Percentiles rank a stretch among this genome's conserved stretches.
phyloP scores from a whole-genome alignment of 768 basidiomycete genomes.

The Leccinum sublutescens region DNA sequence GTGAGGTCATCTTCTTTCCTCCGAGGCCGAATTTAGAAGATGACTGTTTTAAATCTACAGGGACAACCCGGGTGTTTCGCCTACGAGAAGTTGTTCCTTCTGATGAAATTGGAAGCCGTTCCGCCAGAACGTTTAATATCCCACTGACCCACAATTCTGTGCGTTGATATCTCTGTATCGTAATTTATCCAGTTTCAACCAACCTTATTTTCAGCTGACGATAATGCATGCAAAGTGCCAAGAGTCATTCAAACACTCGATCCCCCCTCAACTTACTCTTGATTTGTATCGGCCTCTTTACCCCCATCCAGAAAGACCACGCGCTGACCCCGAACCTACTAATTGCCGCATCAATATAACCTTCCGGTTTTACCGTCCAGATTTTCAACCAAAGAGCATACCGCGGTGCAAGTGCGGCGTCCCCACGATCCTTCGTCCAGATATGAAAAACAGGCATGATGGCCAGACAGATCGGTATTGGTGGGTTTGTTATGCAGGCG shows the following conservation, averaged over 20 bases:
- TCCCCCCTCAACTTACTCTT: slow-evolving; percentile 68
- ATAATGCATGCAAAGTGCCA: slow-evolving; percentile 88
- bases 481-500: slow-evolving; percentile 75
- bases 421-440: slow-evolving; percentile 67
- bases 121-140: slow-evolving; percentile 72
- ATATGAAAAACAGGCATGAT: slow-evolving; percentile 72
- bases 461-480: slow-evolving; percentile 62
- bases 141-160: slow-evolving; percentile 80
- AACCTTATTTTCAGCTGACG: slow-evolving; percentile 47
- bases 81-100: slow-evolving; percentile 74
- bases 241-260: slow-evolving; percentile 77
- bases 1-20: slow-evolving; percentile 34
- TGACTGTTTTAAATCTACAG: slow-evolving; percentile 32
- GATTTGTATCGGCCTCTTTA: slow-evolving; percentile 68
- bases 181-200: not conserved
- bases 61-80: slow-evolving; percentile 67
- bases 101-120: slow-evolving; percentile 53
- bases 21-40: not conserved
- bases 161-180: slow-evolving; percentile 21
- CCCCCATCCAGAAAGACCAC: slow-evolving; percentile 33
- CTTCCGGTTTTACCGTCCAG: slow-evolving; percentile 83
- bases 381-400: slow-evolving; percentile 63
- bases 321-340: slow-evolving; percentile 40
- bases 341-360: slow-evolving; percentile 83
- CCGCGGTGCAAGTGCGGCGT: slow-evolving; percentile 74